Percentiles rank a stretch among this genome's conserved stretches.
Evolutionary conservation across 2,329 filamentous ascomycete genomes (phyloP).

Genomic region (Elsinoe australis): DNA sequence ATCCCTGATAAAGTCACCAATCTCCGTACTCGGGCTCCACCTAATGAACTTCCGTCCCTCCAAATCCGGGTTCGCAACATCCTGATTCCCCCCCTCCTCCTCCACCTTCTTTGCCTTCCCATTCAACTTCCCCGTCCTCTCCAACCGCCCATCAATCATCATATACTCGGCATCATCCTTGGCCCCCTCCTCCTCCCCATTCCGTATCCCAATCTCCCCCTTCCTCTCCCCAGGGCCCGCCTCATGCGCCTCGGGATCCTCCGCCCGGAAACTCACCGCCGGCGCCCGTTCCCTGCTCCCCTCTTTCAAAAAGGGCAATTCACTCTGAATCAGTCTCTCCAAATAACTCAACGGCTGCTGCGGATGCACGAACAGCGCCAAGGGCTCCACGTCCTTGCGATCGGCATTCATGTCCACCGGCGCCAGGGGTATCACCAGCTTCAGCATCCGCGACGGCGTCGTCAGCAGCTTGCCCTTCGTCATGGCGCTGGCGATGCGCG

Average conservation of each 20-base stretch:
- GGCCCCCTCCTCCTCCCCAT: conserved; percentile 44
- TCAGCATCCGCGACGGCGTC: conserved; percentile 71
- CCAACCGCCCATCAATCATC: conserved; percentile 43
- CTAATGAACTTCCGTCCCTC: conserved; percentile 64
- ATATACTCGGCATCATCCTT: conserved; percentile 43
- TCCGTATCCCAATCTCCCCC: conserved; percentile 28
- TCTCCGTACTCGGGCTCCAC: conserved; percentile 82
- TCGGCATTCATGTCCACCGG: conserved; percentile 52
- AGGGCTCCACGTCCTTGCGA: conserved; percentile 67
- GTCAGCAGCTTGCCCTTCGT: conserved; percentile 70
- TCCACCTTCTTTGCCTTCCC: conserved; percentile 23
- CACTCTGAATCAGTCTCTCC: conserved; percentile 79
- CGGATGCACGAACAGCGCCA: conserved; percentile 78
- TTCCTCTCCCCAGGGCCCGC: conserved; percentile 29
- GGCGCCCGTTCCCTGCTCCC: conserved; percentile 63
- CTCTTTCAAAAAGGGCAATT: conserved; percentile 61
- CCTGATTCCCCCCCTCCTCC: conserved; percentile 11
- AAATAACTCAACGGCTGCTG: conserved; percentile 88
- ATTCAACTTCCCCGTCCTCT: conserved; percentile 38
- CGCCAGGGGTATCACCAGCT: conserved; percentile 68
- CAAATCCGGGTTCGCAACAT: conserved; percentile 27
- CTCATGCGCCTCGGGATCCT: conserved; percentile 61
- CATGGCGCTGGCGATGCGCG: conserved; percentile 51
- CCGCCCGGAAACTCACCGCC: conserved; percentile 68
- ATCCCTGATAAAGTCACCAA: conserved; percentile 90